Conservation (phyloP, 805 yeast genomes). For the Spathaspora passalidarum region DNA sequence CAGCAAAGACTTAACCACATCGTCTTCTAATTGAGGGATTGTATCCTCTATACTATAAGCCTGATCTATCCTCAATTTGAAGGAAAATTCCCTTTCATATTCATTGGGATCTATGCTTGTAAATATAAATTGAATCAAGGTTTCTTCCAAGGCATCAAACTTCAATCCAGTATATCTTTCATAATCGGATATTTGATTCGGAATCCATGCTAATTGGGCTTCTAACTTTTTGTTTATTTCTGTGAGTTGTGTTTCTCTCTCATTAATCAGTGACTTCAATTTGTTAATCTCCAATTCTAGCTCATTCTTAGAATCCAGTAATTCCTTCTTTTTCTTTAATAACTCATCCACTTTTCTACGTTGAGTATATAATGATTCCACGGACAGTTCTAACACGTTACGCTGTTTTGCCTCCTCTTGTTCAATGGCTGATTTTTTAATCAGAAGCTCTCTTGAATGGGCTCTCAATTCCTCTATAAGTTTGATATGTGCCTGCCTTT, state of each 20-base stretch:
- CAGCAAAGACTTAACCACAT: conserved; percentile 13
- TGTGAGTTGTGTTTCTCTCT: conserved; percentile 16
- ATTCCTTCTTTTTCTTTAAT: conserved; percentile 28
- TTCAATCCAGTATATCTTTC: conserved; percentile 55
- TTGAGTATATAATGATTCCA: conserved; percentile 13
- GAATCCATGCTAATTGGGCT: conserved; percentile 45
- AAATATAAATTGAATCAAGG: conserved; percentile 48
- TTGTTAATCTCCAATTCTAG: conserved; percentile 25
- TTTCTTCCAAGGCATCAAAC: conserved; percentile 49
- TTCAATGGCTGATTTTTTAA: background rate
- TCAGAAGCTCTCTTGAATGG: background rate
- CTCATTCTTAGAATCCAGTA: conserved; percentile 24
- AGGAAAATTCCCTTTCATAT: conserved; percentile 37
- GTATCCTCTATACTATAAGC: conserved; percentile 35
- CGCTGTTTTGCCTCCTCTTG: background rate
- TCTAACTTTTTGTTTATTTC: conserved; percentile 32
- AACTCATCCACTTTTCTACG: conserved; percentile 34
- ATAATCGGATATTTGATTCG: conserved; percentile 50
- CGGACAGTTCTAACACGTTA: background rate
- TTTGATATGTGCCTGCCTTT: conserved; percentile 4
- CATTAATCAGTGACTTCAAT: conserved; percentile 12
- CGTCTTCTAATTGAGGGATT: conserved; percentile 34
- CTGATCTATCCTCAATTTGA: conserved; percentile 45
- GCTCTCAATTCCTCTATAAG: background rate
- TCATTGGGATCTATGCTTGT: conserved; percentile 45